phyloP scores from a whole-genome alignment of 495 filamentous ascomycete genomes.

The Lasiosphaeria hispida region DNA sequence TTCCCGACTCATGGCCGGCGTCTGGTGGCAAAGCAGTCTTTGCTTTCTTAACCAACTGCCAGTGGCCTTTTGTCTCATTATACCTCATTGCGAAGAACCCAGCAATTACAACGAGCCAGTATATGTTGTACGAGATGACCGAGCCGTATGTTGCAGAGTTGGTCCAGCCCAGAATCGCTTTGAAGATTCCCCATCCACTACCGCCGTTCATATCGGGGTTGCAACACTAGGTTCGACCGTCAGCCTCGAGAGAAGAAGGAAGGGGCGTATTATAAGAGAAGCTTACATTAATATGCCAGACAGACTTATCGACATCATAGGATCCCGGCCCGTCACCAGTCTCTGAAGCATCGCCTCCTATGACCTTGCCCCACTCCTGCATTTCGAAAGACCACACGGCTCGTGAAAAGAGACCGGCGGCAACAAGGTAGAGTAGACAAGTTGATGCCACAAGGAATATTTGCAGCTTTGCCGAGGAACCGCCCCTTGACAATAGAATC shows the following conservation, averaged over 20 bases:
- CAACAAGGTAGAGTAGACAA: conserved; percentile 83
- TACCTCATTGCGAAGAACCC: conserved; percentile 62
- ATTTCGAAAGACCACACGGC: conserved; percentile 71
- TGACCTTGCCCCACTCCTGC: conserved; percentile 60
- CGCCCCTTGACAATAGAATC: conserved; percentile 36
- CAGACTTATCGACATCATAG: conserved; percentile 78
- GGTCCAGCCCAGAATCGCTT: conserved; percentile 77
- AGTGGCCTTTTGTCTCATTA: conserved; percentile 64
- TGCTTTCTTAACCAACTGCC: conserved; percentile 49
- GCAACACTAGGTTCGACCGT: conserved; percentile 58
- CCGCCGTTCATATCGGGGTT: conserved; percentile 68
- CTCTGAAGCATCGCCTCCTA: conserved; percentile 74
- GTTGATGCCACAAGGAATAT: conserved; percentile 79
- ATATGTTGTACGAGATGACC: conserved; percentile 84
- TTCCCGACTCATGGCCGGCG: no score
- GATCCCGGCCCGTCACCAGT: conserved; percentile 76
- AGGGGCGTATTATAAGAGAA: not conserved
- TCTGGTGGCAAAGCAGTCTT: no score
- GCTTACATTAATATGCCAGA: conserved; percentile 88
- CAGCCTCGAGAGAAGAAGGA: not conserved
- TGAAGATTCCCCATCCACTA: conserved; percentile 89
- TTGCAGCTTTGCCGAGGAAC: conserved; percentile 62
- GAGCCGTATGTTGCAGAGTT: conserved; percentile 85
- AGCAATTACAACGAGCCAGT: conserved; percentile 70
- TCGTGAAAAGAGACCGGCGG: conserved; percentile 76